Conservation (phyloP, 2,329 filamentous ascomycete genomes). For the Alternaria arbusti region DNA sequence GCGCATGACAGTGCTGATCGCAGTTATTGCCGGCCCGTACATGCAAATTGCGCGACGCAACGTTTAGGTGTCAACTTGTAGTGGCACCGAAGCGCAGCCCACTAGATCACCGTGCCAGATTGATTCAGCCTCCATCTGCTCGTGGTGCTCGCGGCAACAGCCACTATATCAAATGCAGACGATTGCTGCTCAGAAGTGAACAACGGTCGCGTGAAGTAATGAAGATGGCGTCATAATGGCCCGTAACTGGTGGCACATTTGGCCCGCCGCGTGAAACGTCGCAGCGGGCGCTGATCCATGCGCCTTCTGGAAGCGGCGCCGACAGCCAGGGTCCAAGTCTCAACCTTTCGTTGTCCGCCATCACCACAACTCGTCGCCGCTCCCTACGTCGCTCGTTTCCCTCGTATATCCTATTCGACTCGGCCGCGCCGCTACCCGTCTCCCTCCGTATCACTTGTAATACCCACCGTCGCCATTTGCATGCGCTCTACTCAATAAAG, state of each 20-base stretch:
- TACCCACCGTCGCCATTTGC: slow-evolving; percentile 23
- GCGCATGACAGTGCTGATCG: not conserved
- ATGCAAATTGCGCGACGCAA: not conserved
- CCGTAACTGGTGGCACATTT: slow-evolving; percentile 11
- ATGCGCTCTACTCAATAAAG: slow-evolving; percentile 32
- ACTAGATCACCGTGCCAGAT: not conserved
- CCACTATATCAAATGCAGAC: not conserved
- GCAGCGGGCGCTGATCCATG: slow-evolving; percentile 17
- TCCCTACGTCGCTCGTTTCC: slow-evolving; percentile 38
- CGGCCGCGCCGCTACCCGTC: slow-evolving; percentile 10
- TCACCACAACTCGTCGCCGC: not conserved
- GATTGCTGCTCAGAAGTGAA: not conserved
- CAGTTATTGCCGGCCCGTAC: not conserved
- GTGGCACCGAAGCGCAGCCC: not conserved
- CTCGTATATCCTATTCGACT: slow-evolving; percentile 2
- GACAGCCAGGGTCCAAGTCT: slow-evolving; percentile 14
- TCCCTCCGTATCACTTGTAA: slow-evolving; percentile 5
- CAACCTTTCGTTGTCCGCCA: slow-evolving; percentile 9
- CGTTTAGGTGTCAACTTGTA: not conserved
- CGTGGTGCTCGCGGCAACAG: not conserved
- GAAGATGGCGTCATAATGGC: slow-evolving; percentile 3
- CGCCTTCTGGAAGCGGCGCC: slow-evolving; percentile 19
- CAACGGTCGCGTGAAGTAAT: not conserved
- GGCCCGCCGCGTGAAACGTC: slow-evolving; percentile 6
- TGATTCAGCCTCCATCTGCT: not conserved